Evolutionary conservation across 768 basidiomycete genomes (phyloP), one percentile per base, ranked within the genome.

Genomic region (Lactarius psammicola): DNA sequence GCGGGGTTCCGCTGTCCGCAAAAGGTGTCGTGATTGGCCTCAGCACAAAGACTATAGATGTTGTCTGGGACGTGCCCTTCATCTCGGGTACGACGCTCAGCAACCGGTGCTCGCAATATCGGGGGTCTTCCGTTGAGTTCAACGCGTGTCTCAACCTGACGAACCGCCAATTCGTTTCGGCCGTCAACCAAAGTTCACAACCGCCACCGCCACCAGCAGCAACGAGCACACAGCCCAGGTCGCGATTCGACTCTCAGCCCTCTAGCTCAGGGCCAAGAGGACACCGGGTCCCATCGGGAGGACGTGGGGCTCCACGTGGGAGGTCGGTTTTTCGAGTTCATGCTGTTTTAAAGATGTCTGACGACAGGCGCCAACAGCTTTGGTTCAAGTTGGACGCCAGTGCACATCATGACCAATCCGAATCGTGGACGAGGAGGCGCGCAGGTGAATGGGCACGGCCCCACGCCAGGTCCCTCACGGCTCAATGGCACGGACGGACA

Each of bases 21-120:
- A 98, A 96, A 77, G 97, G 97, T 26, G 93, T 96, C 18, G 95
- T 98, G 30, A 85, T 98, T 60, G 93, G 95, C 17, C 77, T 99
- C 72, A 92, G 88, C 71, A 78, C 88, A 2, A 91, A 89, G 73
- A 86, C 89, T 4, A 90, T 98, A 84, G 97, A 98, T 75, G 90
- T 98, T 28, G 84, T 96, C 0, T 98, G 97, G 92, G 97, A 99
- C 75, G 88, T 90, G 28, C 84, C 94, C 1, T 98, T 99, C 78
- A 92, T 99, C 86, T 87, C 94, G 26, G 97, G 97, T 8, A 82
- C 84, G 2, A 97, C 92, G 0, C 79, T 98, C 13, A 87, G 87
- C 4, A 92, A 92, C 71, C 82, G 95, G 91, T 97, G 95, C 76
- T 94, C 94, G 0, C 84, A 87, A 66, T 98, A 97, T 75, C 91